Percentiles rank a stretch among this genome's conserved stretches.
phyloP scores from a whole-genome alignment of 768 basidiomycete species.

The Sistotremastrum niveocremeum region DNA sequence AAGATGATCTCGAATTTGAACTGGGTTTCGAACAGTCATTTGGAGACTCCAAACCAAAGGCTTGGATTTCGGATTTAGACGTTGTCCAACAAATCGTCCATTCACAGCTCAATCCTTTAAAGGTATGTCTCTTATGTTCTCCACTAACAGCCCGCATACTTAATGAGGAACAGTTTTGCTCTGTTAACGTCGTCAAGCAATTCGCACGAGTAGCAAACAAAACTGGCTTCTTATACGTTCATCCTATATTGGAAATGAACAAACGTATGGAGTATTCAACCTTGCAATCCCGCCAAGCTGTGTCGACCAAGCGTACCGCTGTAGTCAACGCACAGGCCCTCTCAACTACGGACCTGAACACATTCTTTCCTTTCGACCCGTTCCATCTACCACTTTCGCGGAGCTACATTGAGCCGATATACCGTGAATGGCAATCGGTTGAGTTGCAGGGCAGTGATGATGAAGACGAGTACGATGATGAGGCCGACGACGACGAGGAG shows the following conservation, averaged over 20 bases:
- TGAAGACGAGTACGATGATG: slow-evolving; percentile 52
- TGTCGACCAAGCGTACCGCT: slow-evolving; percentile 14
- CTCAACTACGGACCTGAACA: slow-evolving; percentile 52
- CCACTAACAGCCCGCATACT: background rate
- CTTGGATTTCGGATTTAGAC: slow-evolving; percentile 74
- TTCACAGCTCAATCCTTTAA: slow-evolving; percentile 80
- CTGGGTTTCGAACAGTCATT: slow-evolving; percentile 11
- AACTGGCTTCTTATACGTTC: slow-evolving; percentile 88
- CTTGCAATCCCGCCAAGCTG: background rate
- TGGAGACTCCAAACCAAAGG: slow-evolving; percentile 28
- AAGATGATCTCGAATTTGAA: slow-evolving; percentile 40
- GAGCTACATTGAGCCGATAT: slow-evolving; percentile 67
- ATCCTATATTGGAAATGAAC: slow-evolving; percentile 84
- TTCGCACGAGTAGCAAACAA: slow-evolving; percentile 89
- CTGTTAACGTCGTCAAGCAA: slow-evolving; percentile 77
- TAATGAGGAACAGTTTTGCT: slow-evolving; percentile 54
- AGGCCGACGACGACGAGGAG: slow-evolving; percentile 31
- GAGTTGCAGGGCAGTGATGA: slow-evolving; percentile 57
- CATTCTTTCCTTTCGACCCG: slow-evolving; percentile 98
- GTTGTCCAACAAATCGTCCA: slow-evolving; percentile 69
- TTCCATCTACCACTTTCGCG: slow-evolving; percentile 77
- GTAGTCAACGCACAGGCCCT: slow-evolving; percentile 22
- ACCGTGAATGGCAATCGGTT: slow-evolving; percentile 82
- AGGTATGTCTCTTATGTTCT: slow-evolving; percentile 32
- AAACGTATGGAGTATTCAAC: slow-evolving; percentile 42